Evolutionary conservation across 495 filamentous ascomycete genomes (phyloP), one percentile per base, ranked within the genome.

Genomic region (Lophiostoma macrostomum): DNA sequence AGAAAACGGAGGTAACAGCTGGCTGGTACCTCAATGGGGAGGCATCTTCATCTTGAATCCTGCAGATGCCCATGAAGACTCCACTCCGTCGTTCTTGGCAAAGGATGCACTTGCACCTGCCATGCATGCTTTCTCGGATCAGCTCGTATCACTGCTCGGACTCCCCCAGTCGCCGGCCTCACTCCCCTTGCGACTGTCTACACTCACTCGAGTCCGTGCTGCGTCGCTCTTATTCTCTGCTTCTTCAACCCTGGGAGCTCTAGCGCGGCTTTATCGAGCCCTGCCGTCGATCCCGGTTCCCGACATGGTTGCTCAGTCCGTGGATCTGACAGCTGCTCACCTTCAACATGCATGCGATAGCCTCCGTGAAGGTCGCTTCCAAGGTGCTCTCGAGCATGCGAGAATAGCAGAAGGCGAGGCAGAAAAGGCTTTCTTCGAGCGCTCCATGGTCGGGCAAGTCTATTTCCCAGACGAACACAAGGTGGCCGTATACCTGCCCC

Each of bases 391-490:
- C 28, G 81, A 82, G 43, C 83, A 88, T 65, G 90, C 90, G 0
- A 76, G 86, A 6, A 82, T 91, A 13, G 94, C 94, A 5, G 90
- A 95, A 66, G 78, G 77, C 2, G 88, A 94, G 63, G 93, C 90
- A 0, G 94, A 98, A 70, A 84, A 85, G 43, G 93, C 90, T 3
- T 98, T 98, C 69, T 98, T 98, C 62, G 94, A 98, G 73, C 95
- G 94, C 69, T 94, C 86, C 64, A 98, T 98, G 93, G 93, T 98
- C 34, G 93, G 93, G 0, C 93, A 97, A 71, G 84, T 96, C 55
- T 96, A 87, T 79, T 98, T 89, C 69, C 93, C 93, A 1, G 94
- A 98, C 64, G 93, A 98, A 71, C 93, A 98, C 64, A 98, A 97
- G 70, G 79, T 97, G n/a, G 94, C 93, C 0, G 93, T 98, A 11